A percentile compares a stretch with the other conserved stretches of the same genome.
Evolutionary conservation across 1,284 basidiomycete species (phyloP).

Genomic region (Anthracocystis setariae): DNA sequence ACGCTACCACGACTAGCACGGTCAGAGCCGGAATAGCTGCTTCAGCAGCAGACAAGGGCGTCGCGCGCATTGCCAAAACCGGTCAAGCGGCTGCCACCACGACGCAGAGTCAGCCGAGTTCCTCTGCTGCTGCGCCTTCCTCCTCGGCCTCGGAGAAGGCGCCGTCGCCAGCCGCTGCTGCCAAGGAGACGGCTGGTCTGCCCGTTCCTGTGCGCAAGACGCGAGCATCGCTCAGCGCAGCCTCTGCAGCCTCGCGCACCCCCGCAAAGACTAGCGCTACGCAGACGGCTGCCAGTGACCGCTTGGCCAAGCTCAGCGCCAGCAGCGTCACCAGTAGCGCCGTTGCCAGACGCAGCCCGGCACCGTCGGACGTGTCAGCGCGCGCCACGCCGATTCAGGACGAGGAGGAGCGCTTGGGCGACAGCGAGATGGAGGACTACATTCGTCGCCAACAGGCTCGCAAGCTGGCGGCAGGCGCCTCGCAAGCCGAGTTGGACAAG

Average conservation of each 20-base stretch:
- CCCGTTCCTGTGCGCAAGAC: conserved; percentile 38
- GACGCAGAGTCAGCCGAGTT: conserved; percentile 1
- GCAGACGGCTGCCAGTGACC: conserved; percentile 23
- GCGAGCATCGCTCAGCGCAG: conserved; percentile 36
- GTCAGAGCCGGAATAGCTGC: not conserved
- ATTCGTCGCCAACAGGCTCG: conserved; percentile 88
- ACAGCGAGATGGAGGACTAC: conserved; percentile 97
- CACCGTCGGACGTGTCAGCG: conserved; percentile 30
- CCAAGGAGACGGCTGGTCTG: conserved; percentile 16
- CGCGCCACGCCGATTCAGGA: conserved; percentile 49
- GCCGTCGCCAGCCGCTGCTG: conserved; percentile 10
- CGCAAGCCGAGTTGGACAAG: conserved; percentile 85
- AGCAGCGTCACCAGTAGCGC: conserved; percentile 14
- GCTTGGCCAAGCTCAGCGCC: conserved; percentile 21
- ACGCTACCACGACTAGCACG: not conserved
- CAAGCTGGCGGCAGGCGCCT: conserved; percentile 80
- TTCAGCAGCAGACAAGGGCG: conserved; percentile 6
- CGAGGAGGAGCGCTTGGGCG: conserved; percentile 89
- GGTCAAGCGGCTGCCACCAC: not conserved
- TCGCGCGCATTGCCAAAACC: conserved; percentile 12
- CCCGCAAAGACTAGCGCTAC: conserved; percentile 15
- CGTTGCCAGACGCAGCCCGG: conserved; percentile 33
- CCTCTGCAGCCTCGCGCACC: conserved; percentile 7
- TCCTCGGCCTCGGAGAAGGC: conserved; percentile 14
- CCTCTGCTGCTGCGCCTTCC: not conserved